These are phyloP conservation scores for Verticillium isaacii DNA, from an alignment of 2,329 filamentous ascomycete species.

Conservation along the genomic window DNA sequence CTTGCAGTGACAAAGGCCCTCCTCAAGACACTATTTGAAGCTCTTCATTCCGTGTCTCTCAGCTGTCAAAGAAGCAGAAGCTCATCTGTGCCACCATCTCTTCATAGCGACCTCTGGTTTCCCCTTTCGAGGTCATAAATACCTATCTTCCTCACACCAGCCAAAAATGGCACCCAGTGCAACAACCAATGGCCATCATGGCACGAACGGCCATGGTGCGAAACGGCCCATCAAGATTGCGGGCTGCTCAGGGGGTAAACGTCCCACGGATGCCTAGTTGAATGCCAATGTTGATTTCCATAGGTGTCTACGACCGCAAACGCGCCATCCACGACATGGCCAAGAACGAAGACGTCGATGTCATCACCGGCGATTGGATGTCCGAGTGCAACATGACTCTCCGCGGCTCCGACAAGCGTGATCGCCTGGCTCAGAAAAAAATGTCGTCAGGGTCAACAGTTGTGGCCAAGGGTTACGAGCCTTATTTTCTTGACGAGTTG, in stretches of 20 bases:
- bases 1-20: not conserved
- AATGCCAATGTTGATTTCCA: not conserved
- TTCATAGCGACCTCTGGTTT: too few species aligned
- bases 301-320: constrained; percentile 33
- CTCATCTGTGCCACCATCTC: too few species aligned
- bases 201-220: constrained; percentile 4
- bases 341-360: constrained; percentile 20
- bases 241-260: constrained; percentile 20
- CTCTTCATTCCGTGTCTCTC: too few species aligned
- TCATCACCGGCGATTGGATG: constrained; percentile 27
- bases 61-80: too few species aligned
- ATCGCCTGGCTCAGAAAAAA: constrained; percentile 15
- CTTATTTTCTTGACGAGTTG: constrained; percentile 24
- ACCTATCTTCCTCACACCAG: not conserved
- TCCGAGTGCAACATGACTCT: constrained; percentile 23
- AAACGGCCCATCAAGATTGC: constrained; percentile 22
- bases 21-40: too few species aligned
- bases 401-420: constrained; percentile 20
- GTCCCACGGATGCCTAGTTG: not conserved
- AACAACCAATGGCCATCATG: constrained; percentile 2
- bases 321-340: constrained; percentile 19
- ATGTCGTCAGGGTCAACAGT: constrained; percentile 20
- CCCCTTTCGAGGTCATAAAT: too few species aligned
- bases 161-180: constrained; percentile 13
- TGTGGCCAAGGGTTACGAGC: constrained; percentile 35